Base-by-base conservation (phyloP, 805 yeast genomes). In the Peterozyma xylosa region DNA sequence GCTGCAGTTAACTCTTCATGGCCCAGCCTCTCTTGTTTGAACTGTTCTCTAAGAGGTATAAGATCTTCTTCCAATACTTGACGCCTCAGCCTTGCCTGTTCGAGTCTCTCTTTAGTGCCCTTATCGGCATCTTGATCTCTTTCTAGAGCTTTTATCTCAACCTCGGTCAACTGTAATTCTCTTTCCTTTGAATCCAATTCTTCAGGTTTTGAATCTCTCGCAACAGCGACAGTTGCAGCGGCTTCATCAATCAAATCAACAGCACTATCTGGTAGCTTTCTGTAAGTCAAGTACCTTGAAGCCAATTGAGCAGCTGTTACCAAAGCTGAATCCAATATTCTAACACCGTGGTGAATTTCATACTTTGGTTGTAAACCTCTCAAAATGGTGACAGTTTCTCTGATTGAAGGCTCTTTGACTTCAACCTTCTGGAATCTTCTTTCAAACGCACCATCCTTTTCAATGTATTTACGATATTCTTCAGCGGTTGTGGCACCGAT, bases 391-490 rank as follows among this genome's bases (percentile, higher is more conserved):
- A 91, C 86, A 0, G 99, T 89, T 66, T 93, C 97, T 54, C 85
- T 78, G 32, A 87, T 76, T 0, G 96, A 84, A 46, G 98, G 93
- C 57, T 95, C 99, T 40, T 85, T 86, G 32, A 93, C 98, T 59
- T 91, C 97, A 55, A 93, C 87, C 62, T 89, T 88, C 68, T 93
- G 99, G 78, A 93, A 93, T 63, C 99, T 80, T 74, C 99, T 86
- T 66, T 91, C 99, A 62, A 93, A 91, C 1, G 99, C 99, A 63
- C 96, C 99, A 65, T 93, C 99, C 64, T 91, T 91, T 60, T 93
- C 89, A 48, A 93, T 82, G 59, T 84, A 80, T 58, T 89, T 82
- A 59, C 98, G 78, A 72, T 93, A 93, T 68, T 93, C 99, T 45
- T 84, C 84, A 55, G 88, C 82, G 1, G 99, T 93, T 27, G 99